phyloP scores from a whole-genome alignment of 2,329 filamentous ascomycete species.

The Pyrenophora tritici-repentis region DNA sequence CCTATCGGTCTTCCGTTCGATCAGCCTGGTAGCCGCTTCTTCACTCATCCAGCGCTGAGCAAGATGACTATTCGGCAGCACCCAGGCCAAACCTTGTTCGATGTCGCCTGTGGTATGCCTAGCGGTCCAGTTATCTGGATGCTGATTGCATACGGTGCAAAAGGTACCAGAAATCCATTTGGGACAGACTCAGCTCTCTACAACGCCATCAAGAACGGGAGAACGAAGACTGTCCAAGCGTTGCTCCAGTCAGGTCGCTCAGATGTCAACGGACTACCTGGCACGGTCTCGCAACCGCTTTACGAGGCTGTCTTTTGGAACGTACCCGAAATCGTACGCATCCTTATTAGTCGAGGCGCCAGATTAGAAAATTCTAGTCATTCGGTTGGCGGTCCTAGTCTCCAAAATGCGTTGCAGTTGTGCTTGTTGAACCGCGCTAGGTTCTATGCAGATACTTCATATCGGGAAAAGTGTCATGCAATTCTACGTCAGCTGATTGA shows the following conservation, averaged over 20 bases:
- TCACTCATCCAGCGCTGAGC: slow-evolving; percentile 31
- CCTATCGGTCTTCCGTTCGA: slow-evolving; percentile 40
- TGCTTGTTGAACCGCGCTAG: slow-evolving; percentile 30
- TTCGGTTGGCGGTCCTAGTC: slow-evolving; percentile 9
- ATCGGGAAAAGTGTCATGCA: slow-evolving; percentile 28
- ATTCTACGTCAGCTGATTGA: slow-evolving; percentile 37
- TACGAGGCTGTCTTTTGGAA: slow-evolving; percentile 42
- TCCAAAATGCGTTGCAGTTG: slow-evolving; percentile 33
- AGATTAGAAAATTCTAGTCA: slow-evolving; percentile 28
- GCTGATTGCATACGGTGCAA: slow-evolving; percentile 34
- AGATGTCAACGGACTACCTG: slow-evolving; percentile 34
- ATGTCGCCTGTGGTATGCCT: slow-evolving; percentile 41
- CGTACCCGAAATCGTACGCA: slow-evolving; percentile 34
- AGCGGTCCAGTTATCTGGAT: slow-evolving; percentile 34
- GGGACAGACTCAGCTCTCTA: slow-evolving; percentile 42
- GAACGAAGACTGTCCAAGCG: slow-evolving; percentile 35
- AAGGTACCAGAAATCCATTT: slow-evolving; percentile 37
- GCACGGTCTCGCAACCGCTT: slow-evolving; percentile 35
- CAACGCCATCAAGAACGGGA: slow-evolving; percentile 45
- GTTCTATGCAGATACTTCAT: slow-evolving; percentile 20
- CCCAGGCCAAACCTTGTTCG: slow-evolving; percentile 37
- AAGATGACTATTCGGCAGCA: slow-evolving; percentile 39
- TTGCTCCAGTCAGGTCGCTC: slow-evolving; percentile 30
- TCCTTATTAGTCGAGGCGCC: slow-evolving; percentile 38
- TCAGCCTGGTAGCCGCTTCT: slow-evolving; percentile 26